A percentile compares a stretch with the other conserved stretches of the same genome.
These are phyloP conservation scores for Fusarium coicis DNA, from an alignment of 2,329 filamentous ascomycete genomes.

Conservation along the genomic window DNA sequence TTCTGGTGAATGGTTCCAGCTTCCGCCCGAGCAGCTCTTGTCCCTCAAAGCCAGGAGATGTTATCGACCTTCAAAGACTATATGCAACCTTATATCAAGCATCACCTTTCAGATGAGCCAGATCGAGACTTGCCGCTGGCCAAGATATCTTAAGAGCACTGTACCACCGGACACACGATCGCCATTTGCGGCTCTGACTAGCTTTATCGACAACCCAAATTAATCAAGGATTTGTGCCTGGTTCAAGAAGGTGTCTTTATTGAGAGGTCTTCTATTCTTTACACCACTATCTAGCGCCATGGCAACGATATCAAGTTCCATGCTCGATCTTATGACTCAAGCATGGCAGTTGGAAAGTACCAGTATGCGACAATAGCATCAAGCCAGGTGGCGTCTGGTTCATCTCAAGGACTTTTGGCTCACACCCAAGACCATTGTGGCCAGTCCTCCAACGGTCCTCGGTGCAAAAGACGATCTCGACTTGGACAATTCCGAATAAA, in stretches of 20 bases:
- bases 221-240: slow-evolving; percentile 75
- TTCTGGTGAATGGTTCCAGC: slow-evolving; percentile 57
- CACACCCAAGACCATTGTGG: slow-evolving; percentile 76
- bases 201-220: slow-evolving; percentile 69
- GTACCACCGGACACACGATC: slow-evolving; percentile 65
- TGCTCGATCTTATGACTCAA: slow-evolving; percentile 79
- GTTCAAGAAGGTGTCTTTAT: slow-evolving; percentile 77
- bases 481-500: slow-evolving; percentile 47
- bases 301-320: slow-evolving; percentile 65
- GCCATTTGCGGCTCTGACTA: slow-evolving; percentile 77
- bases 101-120: slow-evolving; percentile 63
- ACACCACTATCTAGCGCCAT: slow-evolving; percentile 69
- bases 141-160: slow-evolving; percentile 44
- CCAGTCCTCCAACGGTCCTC: slow-evolving; percentile 67
- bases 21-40: slow-evolving; percentile 65
- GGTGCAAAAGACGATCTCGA: slow-evolving; percentile 51
- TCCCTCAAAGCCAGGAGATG: slow-evolving; percentile 72
- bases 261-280: slow-evolving; percentile 77
- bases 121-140: slow-evolving; percentile 71
- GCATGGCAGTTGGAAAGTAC: slow-evolving; percentile 71
- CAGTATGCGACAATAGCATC: slow-evolving; percentile 74
- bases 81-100: slow-evolving; percentile 73
- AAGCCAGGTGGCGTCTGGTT: slow-evolving; percentile 77
- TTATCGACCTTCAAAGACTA: slow-evolving; percentile 75
- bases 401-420: slow-evolving; percentile 69